Percentiles rank a stretch among this genome's conserved stretches.
These are phyloP conservation scores for Cochlearia excelsa DNA, from an alignment of 345 rosid species.

Conservation along the genomic window DNA sequence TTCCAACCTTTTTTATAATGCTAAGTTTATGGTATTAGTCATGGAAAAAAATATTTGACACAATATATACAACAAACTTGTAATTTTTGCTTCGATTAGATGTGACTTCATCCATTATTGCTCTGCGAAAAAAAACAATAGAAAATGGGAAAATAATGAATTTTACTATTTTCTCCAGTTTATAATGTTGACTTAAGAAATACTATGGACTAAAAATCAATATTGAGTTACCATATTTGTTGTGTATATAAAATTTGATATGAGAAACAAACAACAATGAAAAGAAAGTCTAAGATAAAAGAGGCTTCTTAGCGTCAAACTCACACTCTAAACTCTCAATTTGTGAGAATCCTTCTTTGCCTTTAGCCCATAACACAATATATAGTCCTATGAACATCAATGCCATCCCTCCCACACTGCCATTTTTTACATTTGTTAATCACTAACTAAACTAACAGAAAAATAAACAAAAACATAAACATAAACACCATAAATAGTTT, in stretches of 20 bases:
- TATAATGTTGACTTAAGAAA: too few relatives aligned
- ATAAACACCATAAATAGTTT: too few relatives aligned
- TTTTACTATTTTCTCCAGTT: too few relatives aligned
- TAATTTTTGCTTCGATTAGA: too few relatives aligned
- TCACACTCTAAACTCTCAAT: conserved; percentile 41
- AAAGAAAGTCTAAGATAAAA: conserved; percentile 42
- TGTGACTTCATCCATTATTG: too few relatives aligned
- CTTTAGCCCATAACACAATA: conserved; percentile 87
- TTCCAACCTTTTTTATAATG: not conserved
- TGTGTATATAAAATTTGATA: too few relatives aligned
- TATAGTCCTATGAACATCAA: conserved; percentile 80
- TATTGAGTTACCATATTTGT: too few relatives aligned
- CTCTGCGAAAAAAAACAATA: too few relatives aligned
- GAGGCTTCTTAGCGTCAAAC: conserved; percentile 61
- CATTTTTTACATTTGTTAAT: not conserved
- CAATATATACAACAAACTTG: not conserved
- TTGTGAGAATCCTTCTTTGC: conserved; percentile 53
- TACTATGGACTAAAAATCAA: too few relatives aligned
- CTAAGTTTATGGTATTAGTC: not conserved
- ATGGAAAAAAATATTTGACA: not conserved
- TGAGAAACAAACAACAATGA: not conserved
- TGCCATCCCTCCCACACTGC: conserved; percentile 82
- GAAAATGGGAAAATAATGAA: too few relatives aligned
- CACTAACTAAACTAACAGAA: not conserved
- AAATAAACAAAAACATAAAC: not conserved